Percentiles rank a stretch among this genome's conserved stretches.
These are phyloP conservation scores for Quercus agrifolia DNA, from an alignment of 306 rosid species.

Conservation along the genomic window DNA sequence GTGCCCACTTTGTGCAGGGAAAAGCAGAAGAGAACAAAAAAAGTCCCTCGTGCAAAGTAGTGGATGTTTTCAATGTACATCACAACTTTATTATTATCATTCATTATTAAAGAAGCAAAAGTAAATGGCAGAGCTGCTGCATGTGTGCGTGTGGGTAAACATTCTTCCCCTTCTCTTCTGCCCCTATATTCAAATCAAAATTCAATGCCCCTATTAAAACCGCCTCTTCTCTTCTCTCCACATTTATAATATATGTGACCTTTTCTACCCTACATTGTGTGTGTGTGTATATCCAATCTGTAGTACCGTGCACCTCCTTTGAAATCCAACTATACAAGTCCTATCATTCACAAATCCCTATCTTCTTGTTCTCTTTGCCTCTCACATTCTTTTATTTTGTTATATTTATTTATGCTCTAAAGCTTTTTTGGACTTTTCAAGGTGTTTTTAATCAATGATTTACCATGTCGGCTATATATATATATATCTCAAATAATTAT, in stretches of 20 bases:
- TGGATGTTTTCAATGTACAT: slow-evolving; percentile 54
- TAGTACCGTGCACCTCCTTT: slow-evolving; percentile 25
- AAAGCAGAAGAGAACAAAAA: slow-evolving; percentile 63
- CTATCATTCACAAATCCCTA: slow-evolving; percentile 22
- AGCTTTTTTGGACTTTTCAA: slow-evolving; percentile 1
- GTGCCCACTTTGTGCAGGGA: slow-evolving; percentile 36
- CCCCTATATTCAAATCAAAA: not conserved
- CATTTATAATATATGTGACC: slow-evolving; percentile 20
- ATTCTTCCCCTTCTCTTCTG: slow-evolving; percentile 35
- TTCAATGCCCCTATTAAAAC: not conserved
- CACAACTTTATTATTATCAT: slow-evolving; percentile 33
- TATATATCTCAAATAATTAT: slow-evolving; percentile 36
- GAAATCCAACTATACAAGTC: not conserved
- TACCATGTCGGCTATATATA: slow-evolving; percentile 32
- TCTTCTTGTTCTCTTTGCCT: slow-evolving; percentile 23
- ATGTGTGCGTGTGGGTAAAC: slow-evolving; percentile 58
- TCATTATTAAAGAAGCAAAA: slow-evolving; percentile 13
- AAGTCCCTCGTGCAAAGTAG: slow-evolving; percentile 92
- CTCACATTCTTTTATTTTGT: not conserved
- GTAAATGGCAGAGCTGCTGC: slow-evolving; percentile 25
- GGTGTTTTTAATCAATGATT: slow-evolving; percentile 26
- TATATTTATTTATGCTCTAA: not conserved
- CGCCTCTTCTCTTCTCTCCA: slow-evolving; percentile 23
- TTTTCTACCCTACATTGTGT: slow-evolving; percentile 16
- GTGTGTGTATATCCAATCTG: slow-evolving; percentile 15